Percentiles rank a stretch among this genome's conserved stretches.
These are phyloP conservation scores for Karstenula rhodostoma DNA, from an alignment of 2,329 filamentous ascomycete genomes.

Conservation along the genomic window DNA sequence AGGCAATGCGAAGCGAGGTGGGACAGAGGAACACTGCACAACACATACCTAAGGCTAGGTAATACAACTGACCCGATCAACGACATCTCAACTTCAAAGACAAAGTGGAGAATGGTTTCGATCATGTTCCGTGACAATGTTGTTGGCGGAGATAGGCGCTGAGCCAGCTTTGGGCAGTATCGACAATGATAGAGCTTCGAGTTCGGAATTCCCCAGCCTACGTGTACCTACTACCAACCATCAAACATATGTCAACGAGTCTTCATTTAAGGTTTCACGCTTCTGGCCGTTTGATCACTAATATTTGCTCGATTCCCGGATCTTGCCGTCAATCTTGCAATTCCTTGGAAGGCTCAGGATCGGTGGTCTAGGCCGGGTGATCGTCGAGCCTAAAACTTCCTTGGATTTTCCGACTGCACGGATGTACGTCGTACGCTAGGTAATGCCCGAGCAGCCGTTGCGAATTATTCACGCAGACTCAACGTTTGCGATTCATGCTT, in stretches of 20 bases:
- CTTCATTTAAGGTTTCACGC: background rate
- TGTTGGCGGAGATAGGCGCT: background rate
- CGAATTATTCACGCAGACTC: background rate
- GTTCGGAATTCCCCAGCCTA: background rate
- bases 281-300: background rate
- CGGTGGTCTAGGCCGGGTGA: constrained; percentile 4
- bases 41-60: background rate
- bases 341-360: constrained; percentile 1
- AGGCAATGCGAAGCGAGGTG: background rate
- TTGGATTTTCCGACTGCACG: constrained; percentile 8
- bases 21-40: background rate
- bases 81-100: background rate
- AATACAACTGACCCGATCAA: background rate
- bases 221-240: too few species aligned
- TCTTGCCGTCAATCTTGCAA: background rate
- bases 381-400: constrained; percentile 8
- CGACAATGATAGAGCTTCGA: background rate
- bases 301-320: background rate
- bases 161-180: background rate
- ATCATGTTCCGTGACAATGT: background rate
- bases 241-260: background rate
- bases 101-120: background rate
- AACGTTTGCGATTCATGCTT: background rate
- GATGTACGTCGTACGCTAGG: background rate
- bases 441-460: background rate